Evolutionary conservation across 2,329 filamentous ascomycete genomes (phyloP), one percentile per base, ranked within the genome.

Genomic region (Samsoniella hepiali): DNA sequence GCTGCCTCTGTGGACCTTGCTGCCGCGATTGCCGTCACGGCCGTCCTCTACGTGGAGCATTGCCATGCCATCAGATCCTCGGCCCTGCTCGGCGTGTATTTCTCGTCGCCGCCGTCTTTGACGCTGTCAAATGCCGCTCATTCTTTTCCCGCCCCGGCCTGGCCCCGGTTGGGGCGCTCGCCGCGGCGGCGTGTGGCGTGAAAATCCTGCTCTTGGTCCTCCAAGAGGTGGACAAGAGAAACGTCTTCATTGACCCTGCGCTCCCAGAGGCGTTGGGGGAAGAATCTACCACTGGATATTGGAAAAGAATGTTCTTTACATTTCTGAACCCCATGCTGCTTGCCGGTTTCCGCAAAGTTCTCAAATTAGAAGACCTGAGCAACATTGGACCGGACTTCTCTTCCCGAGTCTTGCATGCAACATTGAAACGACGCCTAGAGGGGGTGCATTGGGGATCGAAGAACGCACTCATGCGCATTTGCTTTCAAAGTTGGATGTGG

Each of bases 331-430:
- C 55, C 1, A 47, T 47, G 42, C 29, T 58, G 17, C 15, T 58
- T 17, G 10, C 40, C 2, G 55, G 55, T 1, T 58, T 47, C n/a
- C 44, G 17, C 40, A 47, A 38, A 1, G 32, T 47, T 38, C 55
- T 58, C 42, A 36, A 13, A 9, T 13, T 58, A 7, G 3, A 36
- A 2, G 55, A 58, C 10, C 5, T 58, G 17, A 17, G 31, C 17
- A 58, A 27, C n/a, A 36, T 58, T 22, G 55, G 55, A 15, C 55
- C 55, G 1, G 55, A 58, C 29, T 58, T 58, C n/a, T 22, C 42
- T 7, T 47, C 55, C 4, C 8, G n/a, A 5, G 17, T 47, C 8
- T 8, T 58, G 15, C 31, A 58, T 22, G 5, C 42, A 4, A 47
- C 36, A 27, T 7, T 58, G n/a, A 56, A 56, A 22, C 38, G 13